Conservation (phyloP, 1,284 basidiomycete genomes). For the Papiliotrema fonsecae region DNA sequence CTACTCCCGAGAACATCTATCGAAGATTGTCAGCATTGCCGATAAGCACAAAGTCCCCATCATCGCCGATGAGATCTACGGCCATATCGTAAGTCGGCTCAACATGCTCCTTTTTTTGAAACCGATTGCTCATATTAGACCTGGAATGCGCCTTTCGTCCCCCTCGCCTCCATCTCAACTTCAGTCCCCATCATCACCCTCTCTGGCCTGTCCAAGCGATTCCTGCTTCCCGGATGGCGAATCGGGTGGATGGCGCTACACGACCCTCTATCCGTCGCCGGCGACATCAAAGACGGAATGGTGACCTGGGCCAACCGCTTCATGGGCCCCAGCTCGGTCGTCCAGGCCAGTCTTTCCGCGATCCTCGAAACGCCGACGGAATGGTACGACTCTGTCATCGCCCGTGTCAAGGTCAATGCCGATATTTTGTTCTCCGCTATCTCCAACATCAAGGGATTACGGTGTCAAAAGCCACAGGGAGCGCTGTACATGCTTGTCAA, state of each 20-base stretch:
- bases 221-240: slow-evolving; percentile 45
- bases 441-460: slow-evolving; percentile 31
- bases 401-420: slow-evolving; percentile 27
- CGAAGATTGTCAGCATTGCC: slow-evolving; percentile 35
- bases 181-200: slow-evolving; percentile 42
- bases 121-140: slow-evolving; percentile 15
- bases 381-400: slow-evolving; percentile 39
- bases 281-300: slow-evolving; percentile 24
- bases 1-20: slow-evolving; percentile 36
- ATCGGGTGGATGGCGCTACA: slow-evolving; percentile 45
- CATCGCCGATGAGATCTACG: slow-evolving; percentile 47
- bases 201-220: slow-evolving; percentile 46
- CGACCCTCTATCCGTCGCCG: slow-evolving; percentile 40
- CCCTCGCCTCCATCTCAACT: slow-evolving; percentile 37
- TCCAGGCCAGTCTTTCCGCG: slow-evolving; percentile 41
- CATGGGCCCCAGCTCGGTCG: slow-evolving; percentile 42
- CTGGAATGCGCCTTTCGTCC: slow-evolving; percentile 32
- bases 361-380: slow-evolving; percentile 36
- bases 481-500: slow-evolving; percentile 44
- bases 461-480: slow-evolving; percentile 31
- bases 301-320: slow-evolving; percentile 35
- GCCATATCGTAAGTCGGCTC: slow-evolving; percentile 31
- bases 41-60: slow-evolving; percentile 38
- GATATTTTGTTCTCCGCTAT: slow-evolving; percentile 9
- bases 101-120: background rate